Conservation (phyloP, 192 early-diverging fungal genomes). For the Podila minutissima region DNA sequence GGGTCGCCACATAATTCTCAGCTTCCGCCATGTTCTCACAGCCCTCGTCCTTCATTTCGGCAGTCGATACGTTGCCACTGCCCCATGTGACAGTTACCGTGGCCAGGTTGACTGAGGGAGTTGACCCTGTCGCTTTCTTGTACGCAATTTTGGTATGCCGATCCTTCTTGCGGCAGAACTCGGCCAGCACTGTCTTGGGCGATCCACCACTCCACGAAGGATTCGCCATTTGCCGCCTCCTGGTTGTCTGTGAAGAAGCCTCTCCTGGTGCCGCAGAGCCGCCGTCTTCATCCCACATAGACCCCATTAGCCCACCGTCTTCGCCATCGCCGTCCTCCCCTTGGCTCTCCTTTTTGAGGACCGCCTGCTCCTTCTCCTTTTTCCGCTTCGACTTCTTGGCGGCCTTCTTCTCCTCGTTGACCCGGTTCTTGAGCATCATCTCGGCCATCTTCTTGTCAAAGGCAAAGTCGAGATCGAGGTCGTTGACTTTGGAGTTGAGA, state of each 20-base stretch:
- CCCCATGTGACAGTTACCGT: slow-evolving; percentile 38
- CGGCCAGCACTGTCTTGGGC: slow-evolving; percentile 44
- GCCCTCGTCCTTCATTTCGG: slow-evolving; percentile 48
- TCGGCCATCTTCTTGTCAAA: slow-evolving; percentile 51
- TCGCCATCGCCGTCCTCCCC: slow-evolving; percentile 11
- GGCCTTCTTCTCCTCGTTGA: slow-evolving; percentile 35
- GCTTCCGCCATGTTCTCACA: slow-evolving; percentile 56
- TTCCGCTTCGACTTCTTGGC: slow-evolving; percentile 31
- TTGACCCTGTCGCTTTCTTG: slow-evolving; percentile 10
- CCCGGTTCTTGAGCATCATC: slow-evolving; percentile 24
- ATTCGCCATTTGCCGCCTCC: slow-evolving; percentile 28
- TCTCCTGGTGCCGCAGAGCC: background rate
- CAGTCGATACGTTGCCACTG: slow-evolving; percentile 14
- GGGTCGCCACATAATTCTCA: slow-evolving; percentile 62
- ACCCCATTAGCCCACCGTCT: slow-evolving; percentile 41
- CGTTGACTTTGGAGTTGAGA: slow-evolving; percentile 34
- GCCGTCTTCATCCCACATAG: slow-evolving; percentile 39
- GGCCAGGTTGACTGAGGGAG: slow-evolving; percentile 7
- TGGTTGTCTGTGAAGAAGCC: background rate
- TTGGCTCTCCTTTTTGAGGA: slow-evolving; percentile 11
- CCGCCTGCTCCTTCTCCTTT: slow-evolving; percentile 43
- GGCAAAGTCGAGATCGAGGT: slow-evolving; percentile 53
- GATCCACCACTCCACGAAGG: slow-evolving; percentile 48
- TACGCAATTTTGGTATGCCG: slow-evolving; percentile 33
- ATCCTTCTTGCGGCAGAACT: slow-evolving; percentile 53